Conservation (phyloP, 345 rosid genomes). For the Aegle marmelos region DNA sequence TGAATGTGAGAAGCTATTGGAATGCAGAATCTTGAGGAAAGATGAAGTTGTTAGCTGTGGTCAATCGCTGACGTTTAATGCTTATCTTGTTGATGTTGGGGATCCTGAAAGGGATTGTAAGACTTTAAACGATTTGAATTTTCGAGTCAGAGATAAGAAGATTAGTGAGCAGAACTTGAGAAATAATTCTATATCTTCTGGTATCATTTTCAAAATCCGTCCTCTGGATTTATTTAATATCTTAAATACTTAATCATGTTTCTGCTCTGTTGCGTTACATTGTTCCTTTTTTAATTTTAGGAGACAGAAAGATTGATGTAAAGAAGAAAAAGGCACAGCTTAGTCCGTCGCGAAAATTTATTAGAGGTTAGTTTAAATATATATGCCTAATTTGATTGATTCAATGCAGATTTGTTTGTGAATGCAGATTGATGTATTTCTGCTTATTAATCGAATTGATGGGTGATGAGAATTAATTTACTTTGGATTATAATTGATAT, state of each 20-base stretch:
- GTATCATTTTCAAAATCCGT: constrained; percentile 22
- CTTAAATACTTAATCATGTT: neutral
- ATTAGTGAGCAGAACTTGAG: constrained; percentile 30
- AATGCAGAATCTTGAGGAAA: constrained; percentile 60
- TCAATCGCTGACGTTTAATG: constrained; percentile 54
- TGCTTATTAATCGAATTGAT: too few relatives aligned
- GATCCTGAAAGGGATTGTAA: constrained; percentile 42
- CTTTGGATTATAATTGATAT: too few relatives aligned
- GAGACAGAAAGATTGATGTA: constrained; percentile 24
- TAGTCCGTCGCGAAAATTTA: constrained; percentile 62
- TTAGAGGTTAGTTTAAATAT: constrained; percentile 46
- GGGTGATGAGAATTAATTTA: too few relatives aligned
- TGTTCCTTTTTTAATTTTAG: neutral
- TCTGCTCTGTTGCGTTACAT: neutral
- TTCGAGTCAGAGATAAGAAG: constrained; percentile 20
- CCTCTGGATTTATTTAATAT: neutral
- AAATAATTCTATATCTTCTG: constrained; percentile 37
- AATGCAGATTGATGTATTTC: too few relatives aligned
- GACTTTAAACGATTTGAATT: constrained; percentile 18
- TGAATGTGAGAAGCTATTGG: constrained; percentile 63
- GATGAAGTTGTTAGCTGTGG: constrained; percentile 54
- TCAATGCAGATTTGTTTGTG: too few relatives aligned
- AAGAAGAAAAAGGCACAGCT: constrained; percentile 26
- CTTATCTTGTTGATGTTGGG: constrained; percentile 67
- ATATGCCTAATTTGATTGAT: neutral